Evolutionary conservation across 2,329 filamentous ascomycete species (phyloP).

Genomic region (Exserohilum rostratum): DNA sequence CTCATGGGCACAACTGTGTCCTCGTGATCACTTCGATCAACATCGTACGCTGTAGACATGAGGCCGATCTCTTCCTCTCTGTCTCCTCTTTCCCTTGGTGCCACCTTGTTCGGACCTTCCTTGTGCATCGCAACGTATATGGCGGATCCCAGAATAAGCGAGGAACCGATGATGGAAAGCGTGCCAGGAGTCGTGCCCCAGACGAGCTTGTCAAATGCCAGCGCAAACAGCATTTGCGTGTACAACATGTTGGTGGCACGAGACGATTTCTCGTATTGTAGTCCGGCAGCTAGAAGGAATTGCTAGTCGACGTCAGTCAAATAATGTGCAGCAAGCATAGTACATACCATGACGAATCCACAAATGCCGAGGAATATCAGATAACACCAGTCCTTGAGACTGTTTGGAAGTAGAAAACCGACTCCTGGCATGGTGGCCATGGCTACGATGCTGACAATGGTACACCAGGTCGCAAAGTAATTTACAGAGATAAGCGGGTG

Average conservation of each 20-base stretch:
- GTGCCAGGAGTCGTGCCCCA: conserved; percentile 65
- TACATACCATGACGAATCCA: conserved; percentile 72
- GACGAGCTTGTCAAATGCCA: conserved; percentile 67
- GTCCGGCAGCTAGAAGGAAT: conserved; percentile 78
- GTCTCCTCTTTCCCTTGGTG: conserved; percentile 15
- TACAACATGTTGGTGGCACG: conserved; percentile 72
- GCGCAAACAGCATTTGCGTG: conserved; percentile 72
- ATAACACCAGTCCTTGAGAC: conserved; percentile 67
- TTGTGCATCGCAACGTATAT: conserved; percentile 67
- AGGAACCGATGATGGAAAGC: conserved; percentile 66
- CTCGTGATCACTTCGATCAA: conserved; percentile 16
- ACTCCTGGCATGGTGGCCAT: conserved; percentile 64
- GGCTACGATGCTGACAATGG: conserved; percentile 67
- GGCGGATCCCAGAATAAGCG: conserved; percentile 68
- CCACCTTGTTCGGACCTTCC: conserved; percentile 38
- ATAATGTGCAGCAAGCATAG: background rate
- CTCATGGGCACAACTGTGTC: conserved; percentile 26
- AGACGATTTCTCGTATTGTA: conserved; percentile 71
- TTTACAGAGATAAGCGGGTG: conserved; percentile 83
- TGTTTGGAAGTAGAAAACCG: conserved; percentile 62
- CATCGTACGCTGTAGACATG: conserved; percentile 28
- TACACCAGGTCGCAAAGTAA: conserved; percentile 77
- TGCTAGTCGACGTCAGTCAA: conserved; percentile 55
- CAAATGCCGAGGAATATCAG: conserved; percentile 71
- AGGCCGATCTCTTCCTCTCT: conserved; percentile 45